phyloP scores from a whole-genome alignment of 2,329 filamentous ascomycete genomes.

The Raffaelea ambrosiae region DNA sequence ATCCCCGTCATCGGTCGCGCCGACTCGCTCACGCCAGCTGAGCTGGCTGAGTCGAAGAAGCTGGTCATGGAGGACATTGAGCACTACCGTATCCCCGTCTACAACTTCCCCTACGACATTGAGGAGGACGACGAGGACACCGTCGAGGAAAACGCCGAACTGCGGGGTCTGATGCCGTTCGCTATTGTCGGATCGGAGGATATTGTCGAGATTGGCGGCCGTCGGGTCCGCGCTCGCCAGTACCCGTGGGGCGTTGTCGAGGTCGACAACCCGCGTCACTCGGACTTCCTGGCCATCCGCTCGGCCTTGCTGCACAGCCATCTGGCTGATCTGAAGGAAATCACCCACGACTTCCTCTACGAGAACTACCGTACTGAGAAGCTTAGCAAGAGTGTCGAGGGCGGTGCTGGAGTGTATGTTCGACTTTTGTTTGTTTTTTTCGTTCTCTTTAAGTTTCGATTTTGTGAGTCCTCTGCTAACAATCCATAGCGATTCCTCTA shows the following conservation, averaged over 20 bases:
- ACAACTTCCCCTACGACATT: slow-evolving; percentile 99
- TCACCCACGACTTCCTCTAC: slow-evolving; percentile 99
- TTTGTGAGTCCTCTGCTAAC: slow-evolving; percentile 2
- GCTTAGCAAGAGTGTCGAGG: slow-evolving; percentile 97
- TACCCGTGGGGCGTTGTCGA: slow-evolving; percentile 99
- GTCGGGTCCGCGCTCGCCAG: slow-evolving; percentile 86
- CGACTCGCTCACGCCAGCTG: slow-evolving; percentile 90
- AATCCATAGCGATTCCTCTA: slow-evolving; percentile 62
- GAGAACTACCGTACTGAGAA: slow-evolving; percentile 99
- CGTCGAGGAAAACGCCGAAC: slow-evolving; percentile 96
- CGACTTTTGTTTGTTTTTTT: slow-evolving; percentile 2
- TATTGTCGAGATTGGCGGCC: slow-evolving; percentile 84
- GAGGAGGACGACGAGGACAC: slow-evolving; percentile 99
- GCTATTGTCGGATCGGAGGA: slow-evolving; percentile 98
- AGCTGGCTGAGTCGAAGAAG: slow-evolving; percentile 98
- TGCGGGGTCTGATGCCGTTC: slow-evolving; percentile 96
- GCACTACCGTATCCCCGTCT: slow-evolving; percentile 98
- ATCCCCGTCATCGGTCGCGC: slow-evolving; percentile 98
- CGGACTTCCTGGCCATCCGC: slow-evolving; percentile 94
- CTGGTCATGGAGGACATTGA: slow-evolving; percentile 99
- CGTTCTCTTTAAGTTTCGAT: slow-evolving; percentile 31
- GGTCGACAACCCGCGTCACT: slow-evolving; percentile 98
- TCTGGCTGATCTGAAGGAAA: slow-evolving; percentile 96
- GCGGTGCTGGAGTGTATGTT: slow-evolving; percentile 78
- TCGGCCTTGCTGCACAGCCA: slow-evolving; percentile 96